Percentiles rank a stretch among this genome's conserved stretches.
Evolutionary conservation across 2,329 filamentous ascomycete species (phyloP).

Genomic region (Colletotrichum tamarilloi): DNA sequence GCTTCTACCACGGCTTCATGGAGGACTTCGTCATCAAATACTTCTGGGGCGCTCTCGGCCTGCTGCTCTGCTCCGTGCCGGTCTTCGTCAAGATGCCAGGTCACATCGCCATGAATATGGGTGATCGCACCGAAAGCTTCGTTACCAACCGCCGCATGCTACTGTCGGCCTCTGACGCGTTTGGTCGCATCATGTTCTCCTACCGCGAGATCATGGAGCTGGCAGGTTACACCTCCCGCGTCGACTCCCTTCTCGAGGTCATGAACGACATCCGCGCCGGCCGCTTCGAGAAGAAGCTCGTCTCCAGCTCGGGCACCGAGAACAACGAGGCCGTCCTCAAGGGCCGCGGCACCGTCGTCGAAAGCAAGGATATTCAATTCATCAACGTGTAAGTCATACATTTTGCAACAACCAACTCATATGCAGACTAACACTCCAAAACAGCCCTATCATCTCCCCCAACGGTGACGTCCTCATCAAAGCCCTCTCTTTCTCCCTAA

Average conservation of each 20-base stretch:
- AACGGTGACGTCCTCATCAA: constrained; percentile 94
- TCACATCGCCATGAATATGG: constrained; percentile 72
- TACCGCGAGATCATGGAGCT: constrained; percentile 98
- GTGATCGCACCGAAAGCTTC: constrained; percentile 80
- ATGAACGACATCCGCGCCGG: constrained; percentile 94
- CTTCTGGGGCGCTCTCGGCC: constrained; percentile 94
- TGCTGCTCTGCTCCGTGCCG: constrained; percentile 92
- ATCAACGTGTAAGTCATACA: constrained; percentile 72
- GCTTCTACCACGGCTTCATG: constrained; percentile 99
- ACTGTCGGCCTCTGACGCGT: constrained; percentile 92
- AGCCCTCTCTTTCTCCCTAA: constrained; percentile 87
- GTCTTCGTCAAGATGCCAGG: constrained; percentile 95
- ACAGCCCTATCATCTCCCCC: constrained; percentile 88
- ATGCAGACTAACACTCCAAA: neutral
- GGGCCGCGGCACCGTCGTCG: constrained; percentile 82
- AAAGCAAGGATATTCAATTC: constrained; percentile 88
- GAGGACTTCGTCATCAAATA: constrained; percentile 99
- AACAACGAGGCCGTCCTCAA: constrained; percentile 85
- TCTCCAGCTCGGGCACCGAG: constrained; percentile 86
- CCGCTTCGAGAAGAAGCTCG: constrained; percentile 95
- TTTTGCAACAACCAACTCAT: no score
- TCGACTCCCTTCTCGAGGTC: constrained; percentile 88
- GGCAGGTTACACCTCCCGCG: constrained; percentile 93
- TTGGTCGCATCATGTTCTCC: constrained; percentile 96
- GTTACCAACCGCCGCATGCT: constrained; percentile 95